Percentiles rank a stretch among this genome's conserved stretches.
Evolutionary conservation across 1,284 basidiomycete species (phyloP).

Genomic region (Cutaneotrichosporon mucoides): DNA sequence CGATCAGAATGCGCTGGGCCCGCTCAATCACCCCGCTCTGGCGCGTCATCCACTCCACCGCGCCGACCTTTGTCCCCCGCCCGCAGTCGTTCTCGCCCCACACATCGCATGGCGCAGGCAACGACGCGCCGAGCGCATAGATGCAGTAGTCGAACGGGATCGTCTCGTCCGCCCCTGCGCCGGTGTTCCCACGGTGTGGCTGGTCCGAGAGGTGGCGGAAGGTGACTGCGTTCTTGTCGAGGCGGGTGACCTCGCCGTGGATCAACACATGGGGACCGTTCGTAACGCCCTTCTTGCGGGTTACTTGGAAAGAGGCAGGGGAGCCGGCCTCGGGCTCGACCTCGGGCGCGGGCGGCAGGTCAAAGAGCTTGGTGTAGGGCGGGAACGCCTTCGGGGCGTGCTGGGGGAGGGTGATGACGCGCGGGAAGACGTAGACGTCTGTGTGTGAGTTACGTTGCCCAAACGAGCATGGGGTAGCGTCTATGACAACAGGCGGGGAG

Average conservation of each 20-base stretch:
- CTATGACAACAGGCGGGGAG: no score
- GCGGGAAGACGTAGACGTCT: slow-evolving; percentile 54
- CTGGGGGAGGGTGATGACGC: slow-evolving; percentile 49
- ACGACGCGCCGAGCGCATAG: slow-evolving; percentile 47
- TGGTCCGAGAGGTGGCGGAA: slow-evolving; percentile 36
- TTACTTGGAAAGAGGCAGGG: slow-evolving; percentile 8
- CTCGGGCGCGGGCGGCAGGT: slow-evolving; percentile 1
- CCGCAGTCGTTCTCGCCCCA: slow-evolving; percentile 31
- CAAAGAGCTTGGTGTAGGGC: slow-evolving; percentile 58
- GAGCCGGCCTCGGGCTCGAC: background rate
- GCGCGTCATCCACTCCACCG: slow-evolving; percentile 26
- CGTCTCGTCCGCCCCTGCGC: slow-evolving; percentile 4
- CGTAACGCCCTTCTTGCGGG: background rate
- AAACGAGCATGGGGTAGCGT: no score
- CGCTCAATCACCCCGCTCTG: slow-evolving; percentile 34
- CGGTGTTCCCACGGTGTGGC: no score
- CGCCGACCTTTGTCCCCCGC: slow-evolving; percentile 39
- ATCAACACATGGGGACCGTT: slow-evolving; percentile 42
- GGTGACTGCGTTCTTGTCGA: slow-evolving; percentile 53
- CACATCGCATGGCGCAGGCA: slow-evolving; percentile 48
- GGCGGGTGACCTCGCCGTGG: slow-evolving; percentile 54
- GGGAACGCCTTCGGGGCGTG: slow-evolving; percentile 58
- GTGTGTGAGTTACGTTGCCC: background rate
- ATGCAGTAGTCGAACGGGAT: slow-evolving; percentile 51
- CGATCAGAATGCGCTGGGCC: slow-evolving; percentile 48